A percentile compares a stretch with the other conserved stretches of the same genome.
Conservation (phyloP, 2,329 filamentous ascomycete genomes). For the Diaporthe helianthi region DNA sequence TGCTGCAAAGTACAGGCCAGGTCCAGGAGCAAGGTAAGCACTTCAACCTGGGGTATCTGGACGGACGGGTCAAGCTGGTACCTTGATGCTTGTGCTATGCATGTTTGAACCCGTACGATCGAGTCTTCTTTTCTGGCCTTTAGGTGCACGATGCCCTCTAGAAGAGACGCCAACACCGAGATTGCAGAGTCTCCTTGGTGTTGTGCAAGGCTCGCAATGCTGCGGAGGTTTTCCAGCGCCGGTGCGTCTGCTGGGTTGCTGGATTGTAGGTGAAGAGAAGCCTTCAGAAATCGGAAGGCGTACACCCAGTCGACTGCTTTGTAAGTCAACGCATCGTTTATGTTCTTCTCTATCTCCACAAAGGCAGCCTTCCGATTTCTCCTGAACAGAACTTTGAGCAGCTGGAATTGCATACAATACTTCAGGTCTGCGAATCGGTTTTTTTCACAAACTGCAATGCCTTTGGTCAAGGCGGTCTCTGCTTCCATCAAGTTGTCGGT, state of each 20-base stretch:
- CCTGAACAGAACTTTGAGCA: constrained; percentile 73
- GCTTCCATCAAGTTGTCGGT: constrained; percentile 78
- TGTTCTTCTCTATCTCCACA: constrained; percentile 73
- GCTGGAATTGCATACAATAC: constrained; percentile 78
- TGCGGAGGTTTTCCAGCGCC: constrained; percentile 72
- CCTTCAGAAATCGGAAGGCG: constrained; percentile 76
- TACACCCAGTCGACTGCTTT: constrained; percentile 78
- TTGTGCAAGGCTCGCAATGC: constrained; percentile 63
- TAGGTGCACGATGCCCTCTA: constrained; percentile 75
- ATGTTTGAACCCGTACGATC: constrained; percentile 73
- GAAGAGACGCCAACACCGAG: constrained; percentile 67
- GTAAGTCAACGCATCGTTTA: constrained; percentile 71
- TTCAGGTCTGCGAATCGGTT: constrained; percentile 71
- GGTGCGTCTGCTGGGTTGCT: constrained; percentile 66
- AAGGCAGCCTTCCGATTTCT: constrained; percentile 75
- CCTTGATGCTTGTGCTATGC: constrained; percentile 76
- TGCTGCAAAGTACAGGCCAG: constrained; percentile 73
- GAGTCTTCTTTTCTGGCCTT: constrained; percentile 69
- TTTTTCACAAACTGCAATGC: constrained; percentile 73
- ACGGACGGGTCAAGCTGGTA: constrained; percentile 72
- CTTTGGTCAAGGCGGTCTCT: constrained; percentile 75
- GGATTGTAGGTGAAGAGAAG: constrained; percentile 70
- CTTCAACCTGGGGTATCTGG: constrained; percentile 70
- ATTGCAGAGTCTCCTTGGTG: constrained; percentile 67
- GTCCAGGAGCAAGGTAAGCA: constrained; percentile 72